A percentile compares a stretch with the other conserved stretches of the same genome.
Evolutionary conservation across 2,329 filamentous ascomycete genomes (phyloP).

Genomic region (Aulographum hederae): DNA sequence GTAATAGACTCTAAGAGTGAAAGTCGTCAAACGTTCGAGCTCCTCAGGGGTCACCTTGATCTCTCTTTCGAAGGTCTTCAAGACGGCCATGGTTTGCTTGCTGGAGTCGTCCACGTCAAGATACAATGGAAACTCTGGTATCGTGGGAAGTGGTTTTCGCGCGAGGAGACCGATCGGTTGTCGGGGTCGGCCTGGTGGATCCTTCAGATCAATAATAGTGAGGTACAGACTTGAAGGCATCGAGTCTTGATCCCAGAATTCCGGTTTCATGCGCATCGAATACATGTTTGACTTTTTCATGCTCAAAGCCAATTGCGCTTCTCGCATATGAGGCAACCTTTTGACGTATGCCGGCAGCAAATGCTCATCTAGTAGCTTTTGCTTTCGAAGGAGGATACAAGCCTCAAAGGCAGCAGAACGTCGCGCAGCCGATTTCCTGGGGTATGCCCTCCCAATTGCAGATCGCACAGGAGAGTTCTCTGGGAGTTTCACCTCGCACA

Average conservation of each 20-base stretch:
- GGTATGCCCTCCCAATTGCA: slow-evolving; percentile 41
- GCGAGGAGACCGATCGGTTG: slow-evolving; percentile 55
- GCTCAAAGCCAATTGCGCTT: slow-evolving; percentile 66
- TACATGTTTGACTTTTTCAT: slow-evolving; percentile 60
- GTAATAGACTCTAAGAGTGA: slow-evolving; percentile 59
- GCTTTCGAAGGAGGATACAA: slow-evolving; percentile 50
- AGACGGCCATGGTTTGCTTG: slow-evolving; percentile 38
- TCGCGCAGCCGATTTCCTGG: slow-evolving; percentile 62
- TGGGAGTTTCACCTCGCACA: slow-evolving; percentile 67
- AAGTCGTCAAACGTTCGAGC: slow-evolving; percentile 42
- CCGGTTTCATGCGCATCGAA: slow-evolving; percentile 60
- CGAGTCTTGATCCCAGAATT: slow-evolving; percentile 42
- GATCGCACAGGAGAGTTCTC: slow-evolving; percentile 52
- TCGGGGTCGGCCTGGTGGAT: slow-evolving; percentile 35
- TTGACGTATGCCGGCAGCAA: slow-evolving; percentile 58
- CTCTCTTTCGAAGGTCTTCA: slow-evolving; percentile 22
- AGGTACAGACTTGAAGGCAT: slow-evolving; percentile 38
- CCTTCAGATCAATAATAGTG: slow-evolving; percentile 42
- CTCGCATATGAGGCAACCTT: slow-evolving; percentile 63
- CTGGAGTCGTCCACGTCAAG: slow-evolving; percentile 51
- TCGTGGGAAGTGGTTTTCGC: slow-evolving; percentile 39
- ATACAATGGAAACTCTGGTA: slow-evolving; percentile 55
- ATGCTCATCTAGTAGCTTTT: slow-evolving; percentile 51
- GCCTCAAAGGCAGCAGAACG: slow-evolving; percentile 77
- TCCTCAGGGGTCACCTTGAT: slow-evolving; percentile 26